These are phyloP conservation scores for Cyclaneusma minus DNA, from an alignment of 2,329 filamentous ascomycete species.

Conservation along the genomic window DNA sequence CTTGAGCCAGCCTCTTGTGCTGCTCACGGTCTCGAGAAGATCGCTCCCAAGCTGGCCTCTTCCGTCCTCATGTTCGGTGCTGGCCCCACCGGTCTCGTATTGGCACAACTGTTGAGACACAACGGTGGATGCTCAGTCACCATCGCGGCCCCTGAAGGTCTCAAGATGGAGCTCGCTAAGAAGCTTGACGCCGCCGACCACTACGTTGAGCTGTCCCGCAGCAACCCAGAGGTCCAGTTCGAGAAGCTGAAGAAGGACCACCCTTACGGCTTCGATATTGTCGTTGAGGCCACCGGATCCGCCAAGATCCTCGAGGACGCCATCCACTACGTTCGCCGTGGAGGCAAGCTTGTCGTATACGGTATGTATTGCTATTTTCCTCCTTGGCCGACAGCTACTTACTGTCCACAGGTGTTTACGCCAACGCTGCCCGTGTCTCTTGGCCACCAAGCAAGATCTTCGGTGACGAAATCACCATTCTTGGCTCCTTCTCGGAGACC, in stretches of 20 bases:
- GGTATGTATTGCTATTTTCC: no score
- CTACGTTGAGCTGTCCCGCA: constrained; percentile 37
- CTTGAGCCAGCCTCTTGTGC: constrained; percentile 58
- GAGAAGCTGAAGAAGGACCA: constrained; percentile 45
- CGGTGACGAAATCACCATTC: constrained; percentile 52
- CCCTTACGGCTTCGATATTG: constrained; percentile 60
- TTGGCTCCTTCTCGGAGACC: constrained; percentile 59
- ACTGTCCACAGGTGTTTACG: no score
- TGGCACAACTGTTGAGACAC: constrained; percentile 35
- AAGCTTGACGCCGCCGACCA: constrained; percentile 36
- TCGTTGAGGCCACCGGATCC: constrained; percentile 56
- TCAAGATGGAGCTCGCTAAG: constrained; percentile 56
- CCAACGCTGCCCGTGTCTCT: constrained; percentile 41
- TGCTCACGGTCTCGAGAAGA: constrained; percentile 55
- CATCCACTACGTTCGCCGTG: constrained; percentile 56
- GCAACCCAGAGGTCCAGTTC: constrained; percentile 42
- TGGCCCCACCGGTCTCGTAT: constrained; percentile 48
- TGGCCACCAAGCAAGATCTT: constrained; percentile 61
- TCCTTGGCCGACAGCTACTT: constrained; percentile 12
- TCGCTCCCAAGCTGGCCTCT: constrained; percentile 48
- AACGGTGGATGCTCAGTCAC: constrained; percentile 57
- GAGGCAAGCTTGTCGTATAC: constrained; percentile 58
- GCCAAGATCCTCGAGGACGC: constrained; percentile 53
- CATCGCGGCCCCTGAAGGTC: constrained; percentile 49
- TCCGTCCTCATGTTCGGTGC: constrained; percentile 51